phyloP scores from a whole-genome alignment of 331 rosid genomes.

The Ulmus americana region DNA sequence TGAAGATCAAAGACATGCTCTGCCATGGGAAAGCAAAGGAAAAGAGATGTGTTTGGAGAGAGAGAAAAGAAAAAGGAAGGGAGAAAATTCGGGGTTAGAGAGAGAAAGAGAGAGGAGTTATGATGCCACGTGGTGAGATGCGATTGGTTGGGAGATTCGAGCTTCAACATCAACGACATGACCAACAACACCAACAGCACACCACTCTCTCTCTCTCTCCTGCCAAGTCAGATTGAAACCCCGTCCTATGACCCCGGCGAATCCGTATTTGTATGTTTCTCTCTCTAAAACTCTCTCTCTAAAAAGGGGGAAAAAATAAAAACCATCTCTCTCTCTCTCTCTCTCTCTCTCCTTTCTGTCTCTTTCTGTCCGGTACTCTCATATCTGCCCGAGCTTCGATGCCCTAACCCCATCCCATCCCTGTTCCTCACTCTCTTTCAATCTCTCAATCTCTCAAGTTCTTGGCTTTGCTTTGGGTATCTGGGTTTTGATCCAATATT shows the following conservation, averaged over 20 bases:
- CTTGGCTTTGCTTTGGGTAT: slow-evolving; percentile 24
- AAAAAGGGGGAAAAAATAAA: slow-evolving; percentile 13
- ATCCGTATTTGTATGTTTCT: slow-evolving; percentile 62
- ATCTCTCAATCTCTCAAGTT: slow-evolving; percentile 26
- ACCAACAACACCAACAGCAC: slow-evolving; percentile 19
- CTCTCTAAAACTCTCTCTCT: slow-evolving; percentile 37
- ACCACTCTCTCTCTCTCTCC: slow-evolving; percentile 35
- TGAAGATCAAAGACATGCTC: too few relatives aligned
- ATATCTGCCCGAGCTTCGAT: slow-evolving; percentile 29
- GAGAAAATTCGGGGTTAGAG: background rate
- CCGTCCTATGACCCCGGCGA: slow-evolving; percentile 93
- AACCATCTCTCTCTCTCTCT: slow-evolving; percentile 49
- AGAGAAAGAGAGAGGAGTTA: background rate
- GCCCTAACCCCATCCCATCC: slow-evolving; percentile 58
- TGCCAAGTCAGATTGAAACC: slow-evolving; percentile 91
- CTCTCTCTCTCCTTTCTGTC: slow-evolving; percentile 55
- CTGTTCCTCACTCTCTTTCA: slow-evolving; percentile 20
- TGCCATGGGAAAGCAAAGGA: too few relatives aligned
- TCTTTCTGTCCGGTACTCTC: slow-evolving; percentile 50
- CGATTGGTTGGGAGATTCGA: background rate
- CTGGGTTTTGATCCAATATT: slow-evolving; percentile 45
- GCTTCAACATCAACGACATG: slow-evolving; percentile 1
- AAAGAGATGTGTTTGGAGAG: background rate
- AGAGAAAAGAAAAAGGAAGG: background rate
- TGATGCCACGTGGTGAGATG: slow-evolving; percentile 3